Conservation (phyloP, 2,329 filamentous ascomycete species). For the Golovinomyces cichoracearum region DNA sequence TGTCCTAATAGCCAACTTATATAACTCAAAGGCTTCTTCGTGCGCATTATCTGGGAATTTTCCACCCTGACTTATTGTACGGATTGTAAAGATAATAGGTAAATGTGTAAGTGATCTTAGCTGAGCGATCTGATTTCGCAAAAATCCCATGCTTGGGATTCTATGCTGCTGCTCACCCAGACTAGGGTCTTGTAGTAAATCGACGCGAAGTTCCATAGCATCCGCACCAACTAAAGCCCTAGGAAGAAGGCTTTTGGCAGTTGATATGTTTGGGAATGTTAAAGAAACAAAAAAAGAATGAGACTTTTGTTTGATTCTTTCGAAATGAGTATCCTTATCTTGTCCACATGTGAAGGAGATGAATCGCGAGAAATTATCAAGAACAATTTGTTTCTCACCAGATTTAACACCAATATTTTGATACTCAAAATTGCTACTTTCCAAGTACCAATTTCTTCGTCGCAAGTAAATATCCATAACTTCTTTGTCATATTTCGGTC, state of each 20-base stretch:
- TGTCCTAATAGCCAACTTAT: conserved; percentile 51
- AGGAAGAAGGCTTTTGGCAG: conserved; percentile 33
- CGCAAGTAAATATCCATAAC: conserved; percentile 78
- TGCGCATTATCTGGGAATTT: conserved; percentile 55
- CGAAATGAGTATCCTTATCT: conserved; percentile 27
- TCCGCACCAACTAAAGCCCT: conserved; percentile 62
- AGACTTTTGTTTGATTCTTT: conserved; percentile 33
- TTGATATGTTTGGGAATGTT: conserved; percentile 49
- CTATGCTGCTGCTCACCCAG: conserved; percentile 18
- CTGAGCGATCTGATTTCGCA: conserved; percentile 57
- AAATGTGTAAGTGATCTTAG: conserved; percentile 45
- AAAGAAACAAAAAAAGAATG: conserved; percentile 84
- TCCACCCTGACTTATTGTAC: conserved; percentile 66
- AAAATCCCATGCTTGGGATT: conserved; percentile 42
- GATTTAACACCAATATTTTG: conserved; percentile 41
- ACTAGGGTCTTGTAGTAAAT: conserved; percentile 50
- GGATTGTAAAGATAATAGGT: conserved; percentile 77
- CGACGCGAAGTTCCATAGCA: conserved; percentile 81
- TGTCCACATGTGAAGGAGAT: conserved; percentile 40
- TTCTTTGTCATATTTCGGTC: conserved; percentile 77
- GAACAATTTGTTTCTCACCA: conserved; percentile 12
- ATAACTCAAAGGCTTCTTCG: conserved; percentile 47
- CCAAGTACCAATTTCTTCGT: conserved; percentile 66
- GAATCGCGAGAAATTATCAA: conserved; percentile 47
- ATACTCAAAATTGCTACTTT: conserved; percentile 88